These are phyloP conservation scores for Rhytidiadelphus loreus DNA, from an alignment of 225 moss, liverwort and hornwort genomes.

Conservation along the genomic window DNA sequence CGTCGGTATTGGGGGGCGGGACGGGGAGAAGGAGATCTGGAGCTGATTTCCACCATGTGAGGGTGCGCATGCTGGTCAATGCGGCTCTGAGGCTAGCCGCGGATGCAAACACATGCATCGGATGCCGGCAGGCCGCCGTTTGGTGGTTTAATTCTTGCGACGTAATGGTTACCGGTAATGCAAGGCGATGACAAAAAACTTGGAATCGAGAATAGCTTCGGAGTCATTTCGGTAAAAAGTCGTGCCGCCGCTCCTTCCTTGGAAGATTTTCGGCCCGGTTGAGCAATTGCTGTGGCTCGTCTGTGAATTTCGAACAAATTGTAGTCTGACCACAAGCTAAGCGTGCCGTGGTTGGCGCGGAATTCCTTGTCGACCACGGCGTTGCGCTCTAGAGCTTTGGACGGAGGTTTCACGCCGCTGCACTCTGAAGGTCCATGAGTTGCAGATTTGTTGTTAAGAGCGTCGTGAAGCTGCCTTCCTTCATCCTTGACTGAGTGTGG, in stretches of 20 bases:
- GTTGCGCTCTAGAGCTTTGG: neutral
- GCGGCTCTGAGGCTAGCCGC: neutral
- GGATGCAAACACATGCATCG: neutral
- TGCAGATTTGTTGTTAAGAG: neutral
- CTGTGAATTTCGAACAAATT: neutral
- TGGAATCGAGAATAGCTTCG: neutral
- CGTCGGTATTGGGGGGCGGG: conserved; percentile 12
- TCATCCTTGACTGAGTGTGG: neutral
- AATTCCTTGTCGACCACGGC: neutral
- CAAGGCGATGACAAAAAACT: neutral
- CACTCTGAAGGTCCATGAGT: conserved; percentile 24
- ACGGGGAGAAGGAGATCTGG: conserved; percentile 3
- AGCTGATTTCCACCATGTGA: conserved; percentile 11
- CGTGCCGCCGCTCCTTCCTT: neutral
- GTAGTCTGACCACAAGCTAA: neutral
- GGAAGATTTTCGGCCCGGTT: neutral
- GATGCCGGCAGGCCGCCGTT: neutral
- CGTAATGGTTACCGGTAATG: neutral
- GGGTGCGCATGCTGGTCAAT: neutral
- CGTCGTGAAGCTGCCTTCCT: neutral
- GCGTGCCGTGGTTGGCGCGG: neutral
- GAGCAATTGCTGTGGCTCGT: neutral
- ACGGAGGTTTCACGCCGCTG: neutral
- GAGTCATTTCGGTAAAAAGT: neutral
- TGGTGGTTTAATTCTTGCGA: neutral